Base-by-base conservation (phyloP, 805 yeast species). In the Komagataella pseudopastoris region DNA sequence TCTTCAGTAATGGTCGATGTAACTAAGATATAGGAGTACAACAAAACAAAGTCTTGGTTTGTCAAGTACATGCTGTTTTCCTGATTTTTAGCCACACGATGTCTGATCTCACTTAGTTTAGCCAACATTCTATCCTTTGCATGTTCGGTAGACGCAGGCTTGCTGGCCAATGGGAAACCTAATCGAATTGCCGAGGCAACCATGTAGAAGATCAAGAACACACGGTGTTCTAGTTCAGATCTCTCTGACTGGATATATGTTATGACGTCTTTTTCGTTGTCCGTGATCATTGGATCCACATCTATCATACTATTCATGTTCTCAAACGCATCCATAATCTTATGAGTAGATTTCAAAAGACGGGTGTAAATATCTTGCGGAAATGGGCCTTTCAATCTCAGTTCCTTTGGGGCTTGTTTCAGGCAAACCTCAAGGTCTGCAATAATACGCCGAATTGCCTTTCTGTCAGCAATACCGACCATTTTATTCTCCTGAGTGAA, bases 121-220 rank as follows among this genome's bases (percentile, higher is more conserved):
- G 71, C 76, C 55, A 86, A 70, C 69, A 87, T 71, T 39, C 89
- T 64, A 54, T 82, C 87, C 57, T 81, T 77, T 0, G 93, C 83
- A 60, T 83, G 85, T 46, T 78, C 85, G 0, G 88, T 83, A 0
- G 87, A 80, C 0, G 93, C 91, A 1, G 90, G 83, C 56, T 81
- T 81, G 22, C 75, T 77, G 0, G 95, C 95, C 22, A 87, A 61
- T 2, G 95, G 95, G 52, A 85, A 78, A 2, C 89, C 88, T 7
- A 87, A 67, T 46, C 79, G 75, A 68, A 87, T 71, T 0, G 95
- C 85, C 8, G 91, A 80, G 2, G 95, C 81, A 14, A 83, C 67
- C 83, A 82, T 81, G 67, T 88, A 88, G 61, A 87, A 87, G 6
- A 84, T 79, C 53, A 87, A 67, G 56, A 87, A 87, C 2, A 87